Percentiles rank a stretch among this genome's conserved stretches.
Conservation (phyloP, 257 asterid species). For the Buddleja alternifolia region DNA sequence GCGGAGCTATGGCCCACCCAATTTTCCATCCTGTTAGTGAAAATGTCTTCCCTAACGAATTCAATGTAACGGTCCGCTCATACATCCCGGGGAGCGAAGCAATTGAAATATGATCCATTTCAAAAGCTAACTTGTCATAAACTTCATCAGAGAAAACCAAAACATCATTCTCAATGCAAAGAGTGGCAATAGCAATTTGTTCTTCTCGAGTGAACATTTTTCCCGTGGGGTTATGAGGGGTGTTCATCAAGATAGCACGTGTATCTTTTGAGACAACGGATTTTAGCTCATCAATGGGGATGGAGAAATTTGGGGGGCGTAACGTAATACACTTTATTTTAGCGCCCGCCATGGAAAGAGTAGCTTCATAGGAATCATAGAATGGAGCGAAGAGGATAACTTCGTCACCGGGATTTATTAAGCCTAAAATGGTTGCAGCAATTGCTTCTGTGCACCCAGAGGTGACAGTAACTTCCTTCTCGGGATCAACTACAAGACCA, state of each 20-base stretch:
- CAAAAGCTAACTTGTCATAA: conserved; percentile 87
- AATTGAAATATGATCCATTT: conserved; percentile 87
- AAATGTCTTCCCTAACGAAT: conserved; percentile 94
- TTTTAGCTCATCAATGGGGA: conserved; percentile 83
- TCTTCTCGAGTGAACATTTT: conserved; percentile 88
- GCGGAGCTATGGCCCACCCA: conserved; percentile 98
- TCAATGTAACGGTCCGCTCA: conserved; percentile 79
- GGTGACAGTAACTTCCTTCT: conserved; percentile 87
- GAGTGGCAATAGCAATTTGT: conserved; percentile 60
- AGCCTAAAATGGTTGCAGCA: conserved; percentile 90
- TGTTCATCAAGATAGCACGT: conserved; percentile 84
- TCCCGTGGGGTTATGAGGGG: conserved; percentile 97
- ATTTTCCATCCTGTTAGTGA: conserved; percentile 97
- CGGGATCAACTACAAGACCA: conserved; percentile 76
- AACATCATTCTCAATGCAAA: conserved; percentile 80
- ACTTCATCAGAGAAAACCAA: conserved; percentile 85
- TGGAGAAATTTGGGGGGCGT: conserved; percentile 75
- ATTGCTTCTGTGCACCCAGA: conserved; percentile 99
- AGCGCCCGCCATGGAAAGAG: conserved; percentile 97
- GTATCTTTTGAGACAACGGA: conserved; percentile 69
- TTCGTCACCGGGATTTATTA: conserved; percentile 94
- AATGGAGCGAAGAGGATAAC: conserved; percentile 92
- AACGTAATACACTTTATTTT: conserved; percentile 67
- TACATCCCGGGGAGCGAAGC: conserved; percentile 94
- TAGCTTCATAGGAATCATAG: conserved; percentile 94